These are phyloP conservation scores for Taiozyma onychis DNA, from an alignment of 1,139 yeast genomes.

Conservation along the genomic window DNA sequence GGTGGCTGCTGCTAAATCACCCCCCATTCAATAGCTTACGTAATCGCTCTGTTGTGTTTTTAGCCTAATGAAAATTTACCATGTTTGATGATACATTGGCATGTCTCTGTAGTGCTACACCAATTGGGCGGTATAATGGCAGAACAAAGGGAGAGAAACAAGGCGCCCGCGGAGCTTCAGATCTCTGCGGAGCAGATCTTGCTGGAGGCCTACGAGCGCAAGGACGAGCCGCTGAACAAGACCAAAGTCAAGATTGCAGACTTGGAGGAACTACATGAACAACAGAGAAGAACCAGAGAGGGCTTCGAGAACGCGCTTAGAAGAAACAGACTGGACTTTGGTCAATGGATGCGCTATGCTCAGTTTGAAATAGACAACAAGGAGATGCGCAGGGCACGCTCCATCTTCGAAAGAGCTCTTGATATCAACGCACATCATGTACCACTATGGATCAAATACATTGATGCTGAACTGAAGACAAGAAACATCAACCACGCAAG, in stretches of 20 bases:
- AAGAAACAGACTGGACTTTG: constrained; percentile 71
- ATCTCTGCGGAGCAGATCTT: constrained; percentile 53
- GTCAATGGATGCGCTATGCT: constrained; percentile 93
- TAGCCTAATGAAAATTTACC: background rate
- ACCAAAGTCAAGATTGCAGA: constrained; percentile 61
- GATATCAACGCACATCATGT: constrained; percentile 70
- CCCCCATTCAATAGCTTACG: background rate
- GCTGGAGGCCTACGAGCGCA: constrained; percentile 48
- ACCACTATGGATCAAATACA: constrained; percentile 82
- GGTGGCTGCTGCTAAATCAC: constrained; percentile 47
- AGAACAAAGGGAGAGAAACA: constrained; percentile 24
- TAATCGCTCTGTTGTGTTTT: background rate
- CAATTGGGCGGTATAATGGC: background rate
- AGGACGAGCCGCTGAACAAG: constrained; percentile 35
- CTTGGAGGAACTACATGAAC: constrained; percentile 71
- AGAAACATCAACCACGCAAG: constrained; percentile 85
- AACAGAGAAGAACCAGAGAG: constrained; percentile 67
- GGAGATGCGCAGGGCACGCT: constrained; percentile 74
- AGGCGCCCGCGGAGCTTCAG: constrained; percentile 43
- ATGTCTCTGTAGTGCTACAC: background rate
- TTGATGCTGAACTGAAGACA: constrained; percentile 68
- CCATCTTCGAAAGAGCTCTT: constrained; percentile 83
- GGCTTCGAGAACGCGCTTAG: constrained; percentile 85
- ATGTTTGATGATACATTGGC: background rate
- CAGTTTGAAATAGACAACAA: constrained; percentile 79